Evolutionary conservation across 805 yeast genomes (phyloP), one percentile per base, ranked within the genome.

Genomic region (Saturnispora zaruensis): DNA sequence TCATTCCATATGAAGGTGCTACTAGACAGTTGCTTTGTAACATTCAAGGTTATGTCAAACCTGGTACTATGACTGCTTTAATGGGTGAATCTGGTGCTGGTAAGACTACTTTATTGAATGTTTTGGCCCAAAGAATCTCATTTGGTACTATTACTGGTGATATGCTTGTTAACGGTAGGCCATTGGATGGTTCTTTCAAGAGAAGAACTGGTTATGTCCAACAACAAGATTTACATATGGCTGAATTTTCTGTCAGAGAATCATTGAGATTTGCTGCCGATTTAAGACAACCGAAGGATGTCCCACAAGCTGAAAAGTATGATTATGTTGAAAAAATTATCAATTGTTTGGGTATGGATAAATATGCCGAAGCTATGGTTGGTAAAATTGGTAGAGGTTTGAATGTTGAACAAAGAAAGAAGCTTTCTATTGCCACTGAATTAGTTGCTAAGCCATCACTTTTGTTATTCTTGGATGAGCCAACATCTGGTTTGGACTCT

Each of bases 71-170:
- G 66, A 77, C 81, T 43, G 82, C 82, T 3, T 64, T 77, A 43
- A 77, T 77, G 81, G 82, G 82, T 53, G 82, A 76, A 57, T 75
- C 81, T 13, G 82, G 82, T 59, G 82, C 82, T 14, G 82, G 82
- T 60, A 77, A 77, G 58, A 77, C 82, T 2, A 77, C 82, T 11
- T 61, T 77, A 51, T 68, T 77, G 55, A 77, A 77, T 55, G 72
- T 74, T 28, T 67, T 77, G 57, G 75, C 81, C 51, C 78, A 75
- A 59, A 68, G 82, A 62, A 66, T 71, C 50, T 69, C 70, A 45
- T 69, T 74, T 51, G 82, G 81, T 57, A 71, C 73, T 44, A 66
- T 77, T 26, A 75, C 80, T 44, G 82, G 82, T 58, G 79, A 74
- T 52, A 75, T 74, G 76, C 62, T 76, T 50, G 80, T 77, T 13